Evolutionary conservation across 179 eudicot genomes (phyloP).

Genomic region (Patellifolia procumbens): DNA sequence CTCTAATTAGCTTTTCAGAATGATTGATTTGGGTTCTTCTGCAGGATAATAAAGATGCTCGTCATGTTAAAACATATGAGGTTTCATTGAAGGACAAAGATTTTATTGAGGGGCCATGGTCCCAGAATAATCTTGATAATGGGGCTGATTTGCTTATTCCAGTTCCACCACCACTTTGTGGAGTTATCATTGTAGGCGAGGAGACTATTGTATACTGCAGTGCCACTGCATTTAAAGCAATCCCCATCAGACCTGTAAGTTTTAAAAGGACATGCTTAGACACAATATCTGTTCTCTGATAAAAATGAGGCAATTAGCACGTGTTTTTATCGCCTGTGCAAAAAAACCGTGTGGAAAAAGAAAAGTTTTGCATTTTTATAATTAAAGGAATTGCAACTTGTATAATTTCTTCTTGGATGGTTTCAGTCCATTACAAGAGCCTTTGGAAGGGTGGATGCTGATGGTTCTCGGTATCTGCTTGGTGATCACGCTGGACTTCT

Average conservation of each 20-base stretch:
- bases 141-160: constrained; percentile 97
- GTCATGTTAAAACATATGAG: constrained; percentile 91
- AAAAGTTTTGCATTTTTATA: background rate
- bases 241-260: constrained; percentile 90
- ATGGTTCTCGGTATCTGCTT: constrained; percentile 91
- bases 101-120: constrained; percentile 97
- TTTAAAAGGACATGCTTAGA: background rate
- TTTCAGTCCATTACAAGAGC: constrained; percentile 86
- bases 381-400: constrained; percentile 5
- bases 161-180: constrained; percentile 94
- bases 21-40: constrained; percentile 18
- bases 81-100: constrained; percentile 94
- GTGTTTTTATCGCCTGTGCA: background rate
- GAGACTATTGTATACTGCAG: constrained; percentile 95
- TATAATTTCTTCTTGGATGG: constrained; percentile 20
- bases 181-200: constrained; percentile 95
- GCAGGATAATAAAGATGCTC: constrained; percentile 97
- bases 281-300: background rate
- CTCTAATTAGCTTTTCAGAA: background rate
- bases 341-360: no score
- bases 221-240: constrained; percentile 92
- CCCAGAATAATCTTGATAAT: constrained; percentile 96
- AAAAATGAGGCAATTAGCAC: background rate
- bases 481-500: constrained; percentile 97
- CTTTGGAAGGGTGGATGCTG: constrained; percentile 96